These are phyloP conservation scores for Euphorbia lathyris DNA, from an alignment of 345 rosid genomes.

Conservation along the genomic window DNA sequence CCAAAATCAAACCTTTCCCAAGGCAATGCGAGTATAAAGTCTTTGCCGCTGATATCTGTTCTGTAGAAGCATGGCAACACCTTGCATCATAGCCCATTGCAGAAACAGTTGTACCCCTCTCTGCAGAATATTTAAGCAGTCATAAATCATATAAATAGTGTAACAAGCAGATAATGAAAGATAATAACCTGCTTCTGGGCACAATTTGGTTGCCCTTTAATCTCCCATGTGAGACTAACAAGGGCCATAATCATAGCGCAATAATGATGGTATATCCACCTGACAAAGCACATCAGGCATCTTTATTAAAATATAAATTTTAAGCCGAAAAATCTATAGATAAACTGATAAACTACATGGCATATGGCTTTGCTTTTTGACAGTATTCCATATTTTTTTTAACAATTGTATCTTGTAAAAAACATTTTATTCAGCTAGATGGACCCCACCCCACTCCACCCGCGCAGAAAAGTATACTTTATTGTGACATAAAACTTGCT, in stretches of 20 bases:
- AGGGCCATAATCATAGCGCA: constrained; percentile 95
- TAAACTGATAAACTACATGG: constrained; percentile 1
- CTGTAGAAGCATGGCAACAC: constrained; percentile 97
- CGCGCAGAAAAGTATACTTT: no score
- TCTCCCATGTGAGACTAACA: constrained; percentile 99
- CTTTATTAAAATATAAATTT: constrained; percentile 11
- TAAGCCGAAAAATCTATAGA: not conserved
- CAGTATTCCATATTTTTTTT: not conserved
- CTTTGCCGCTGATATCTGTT: constrained; percentile 99
- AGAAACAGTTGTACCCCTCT: constrained; percentile 97
- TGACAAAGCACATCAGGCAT: constrained; percentile 34
- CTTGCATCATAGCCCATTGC: constrained; percentile 99
- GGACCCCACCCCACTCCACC: not conserved
- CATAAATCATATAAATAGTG: constrained; percentile 11
- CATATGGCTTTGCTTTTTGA: not conserved
- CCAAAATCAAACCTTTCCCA: constrained; percentile 69
- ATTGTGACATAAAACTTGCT: no score
- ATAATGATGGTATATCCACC: constrained; percentile 99
- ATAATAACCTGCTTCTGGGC: constrained; percentile 77
- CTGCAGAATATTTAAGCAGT: constrained; percentile 41
- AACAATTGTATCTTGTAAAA: not conserved
- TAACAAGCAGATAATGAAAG: constrained; percentile 16
- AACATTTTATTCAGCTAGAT: not conserved
- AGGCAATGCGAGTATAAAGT: constrained; percentile 94
- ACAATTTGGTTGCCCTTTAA: constrained; percentile 96